Conservation (phyloP, 192 early-diverging fungal species). For the Coemansia sp. region DNA sequence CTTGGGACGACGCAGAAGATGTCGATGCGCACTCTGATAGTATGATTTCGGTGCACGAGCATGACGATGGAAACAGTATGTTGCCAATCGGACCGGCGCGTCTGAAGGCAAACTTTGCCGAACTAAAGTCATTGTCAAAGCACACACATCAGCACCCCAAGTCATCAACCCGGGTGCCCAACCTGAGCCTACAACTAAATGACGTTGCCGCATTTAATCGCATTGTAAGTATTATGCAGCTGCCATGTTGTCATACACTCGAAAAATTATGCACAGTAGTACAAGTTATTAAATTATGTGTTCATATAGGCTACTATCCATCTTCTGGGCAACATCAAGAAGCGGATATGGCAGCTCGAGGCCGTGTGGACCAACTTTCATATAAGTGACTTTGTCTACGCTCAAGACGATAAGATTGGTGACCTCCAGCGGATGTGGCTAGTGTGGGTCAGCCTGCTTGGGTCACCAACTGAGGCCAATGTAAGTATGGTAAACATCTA, state of each 20-base stretch:
- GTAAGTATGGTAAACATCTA: slow-evolving; percentile 11
- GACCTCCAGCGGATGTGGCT: slow-evolving; percentile 38
- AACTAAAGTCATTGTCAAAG: neutral
- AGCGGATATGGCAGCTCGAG: slow-evolving; percentile 29
- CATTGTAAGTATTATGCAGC: slow-evolving; percentile 17
- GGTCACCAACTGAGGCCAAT: slow-evolving; percentile 22
- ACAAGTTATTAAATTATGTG: neutral
- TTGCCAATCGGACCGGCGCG: slow-evolving; percentile 28
- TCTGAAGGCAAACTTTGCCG: neutral
- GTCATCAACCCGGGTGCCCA: neutral
- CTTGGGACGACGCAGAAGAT: neutral
- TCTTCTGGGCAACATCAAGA: slow-evolving; percentile 20
- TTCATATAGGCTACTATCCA: slow-evolving; percentile 28
- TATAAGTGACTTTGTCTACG: slow-evolving; percentile 32
- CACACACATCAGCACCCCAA: slow-evolving; percentile 5
- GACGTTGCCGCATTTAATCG: slow-evolving; percentile 23
- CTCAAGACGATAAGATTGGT: slow-evolving; percentile 8
- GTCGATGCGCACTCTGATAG: slow-evolving; percentile 15
- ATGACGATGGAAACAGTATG: neutral
- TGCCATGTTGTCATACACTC: neutral
- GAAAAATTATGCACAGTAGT: neutral
- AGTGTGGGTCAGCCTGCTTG: slow-evolving; percentile 36
- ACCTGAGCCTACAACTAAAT: neutral
- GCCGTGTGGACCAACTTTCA: slow-evolving; percentile 37
- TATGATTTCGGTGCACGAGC: slow-evolving; percentile 25